Percentiles rank a stretch among this genome's conserved stretches.
These are phyloP conservation scores for Pythium phragmiticola DNA, from an alignment of 352 stramenopile genomes.

Conservation along the genomic window DNA sequence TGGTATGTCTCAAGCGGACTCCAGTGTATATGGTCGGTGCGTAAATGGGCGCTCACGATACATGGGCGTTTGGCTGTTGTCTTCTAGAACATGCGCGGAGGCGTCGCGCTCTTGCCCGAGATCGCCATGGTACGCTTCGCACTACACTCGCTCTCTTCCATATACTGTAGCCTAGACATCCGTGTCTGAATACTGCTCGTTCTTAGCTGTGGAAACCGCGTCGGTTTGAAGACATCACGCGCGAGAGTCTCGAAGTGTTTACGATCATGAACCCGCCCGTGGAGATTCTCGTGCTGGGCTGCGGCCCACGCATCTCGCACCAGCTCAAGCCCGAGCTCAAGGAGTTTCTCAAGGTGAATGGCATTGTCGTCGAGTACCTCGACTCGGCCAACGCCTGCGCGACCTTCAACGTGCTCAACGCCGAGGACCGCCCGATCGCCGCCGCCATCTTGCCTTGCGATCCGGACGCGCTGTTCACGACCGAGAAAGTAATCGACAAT, in stretches of 20 bases:
- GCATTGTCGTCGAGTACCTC: constrained; percentile 85
- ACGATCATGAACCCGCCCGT: constrained; percentile 74
- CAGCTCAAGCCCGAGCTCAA: constrained; percentile 59
- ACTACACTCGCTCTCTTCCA: neutral
- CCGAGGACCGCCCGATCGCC: constrained; percentile 80
- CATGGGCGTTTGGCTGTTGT: no score
- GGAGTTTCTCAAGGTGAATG: constrained; percentile 76
- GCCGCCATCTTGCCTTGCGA: constrained; percentile 78
- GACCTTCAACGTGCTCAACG: constrained; percentile 92
- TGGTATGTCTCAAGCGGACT: constrained; percentile 34
- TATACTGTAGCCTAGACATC: no score
- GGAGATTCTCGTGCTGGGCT: constrained; percentile 85
- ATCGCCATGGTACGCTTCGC: constrained; percentile 62
- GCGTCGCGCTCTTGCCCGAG: constrained; percentile 64
- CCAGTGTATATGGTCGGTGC: neutral
- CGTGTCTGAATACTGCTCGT: neutral
- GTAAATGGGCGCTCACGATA: no score
- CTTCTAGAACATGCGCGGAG: constrained; percentile 75
- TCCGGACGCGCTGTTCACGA: constrained; percentile 29
- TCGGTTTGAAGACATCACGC: constrained; percentile 77
- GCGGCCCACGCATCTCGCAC: constrained; percentile 59
- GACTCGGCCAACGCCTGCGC: constrained; percentile 83
- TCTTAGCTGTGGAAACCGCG: constrained; percentile 75
- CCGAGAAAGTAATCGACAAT: no score
- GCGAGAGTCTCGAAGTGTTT: constrained; percentile 73